phyloP scores from a whole-genome alignment of 2,329 filamentous ascomycete species.

The Neurospora sp. region DNA sequence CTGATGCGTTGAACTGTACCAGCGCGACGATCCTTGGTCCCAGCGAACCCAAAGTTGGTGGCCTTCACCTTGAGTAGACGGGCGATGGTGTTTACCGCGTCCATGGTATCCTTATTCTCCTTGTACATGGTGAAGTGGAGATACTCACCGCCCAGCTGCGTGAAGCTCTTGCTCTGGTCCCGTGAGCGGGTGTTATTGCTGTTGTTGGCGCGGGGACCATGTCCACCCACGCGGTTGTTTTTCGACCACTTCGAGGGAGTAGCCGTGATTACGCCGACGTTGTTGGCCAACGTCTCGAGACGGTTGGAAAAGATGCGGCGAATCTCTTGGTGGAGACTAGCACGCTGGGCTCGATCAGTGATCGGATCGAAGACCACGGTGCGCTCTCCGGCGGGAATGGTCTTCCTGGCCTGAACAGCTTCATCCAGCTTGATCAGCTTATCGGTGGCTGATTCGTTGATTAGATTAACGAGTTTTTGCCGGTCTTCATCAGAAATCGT shows the following conservation, averaged over 20 bases:
- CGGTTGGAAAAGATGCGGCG: constrained; percentile 71
- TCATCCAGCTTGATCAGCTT: constrained; percentile 33
- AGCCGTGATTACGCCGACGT: constrained; percentile 52
- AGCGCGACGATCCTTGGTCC: constrained; percentile 83
- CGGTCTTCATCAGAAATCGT: constrained; percentile 23
- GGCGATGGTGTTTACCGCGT: constrained; percentile 67
- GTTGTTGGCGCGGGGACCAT: constrained; percentile 13
- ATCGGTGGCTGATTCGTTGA: constrained; percentile 29
- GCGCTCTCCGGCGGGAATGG: constrained; percentile 19
- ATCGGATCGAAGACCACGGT: constrained; percentile 31
- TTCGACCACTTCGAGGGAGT: constrained; percentile 45
- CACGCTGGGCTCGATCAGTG: constrained; percentile 35
- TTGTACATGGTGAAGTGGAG: constrained; percentile 91
- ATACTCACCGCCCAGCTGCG: constrained; percentile 53
- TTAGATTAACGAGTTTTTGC: constrained; percentile 19
- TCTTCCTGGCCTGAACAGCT: constrained; percentile 22
- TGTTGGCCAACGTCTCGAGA: constrained; percentile 62
- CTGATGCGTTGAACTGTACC: constrained; percentile 79
- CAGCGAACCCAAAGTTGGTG: constrained; percentile 65
- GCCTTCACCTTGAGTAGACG: constrained; percentile 64
- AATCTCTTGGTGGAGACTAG: constrained; percentile 48
- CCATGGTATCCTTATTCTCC: constrained; percentile 96
- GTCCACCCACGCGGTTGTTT: constrained; percentile 18
- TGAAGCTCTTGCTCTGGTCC: constrained; percentile 12
- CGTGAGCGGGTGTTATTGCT: constrained; percentile 6